phyloP scores from a whole-genome alignment of 768 basidiomycete genomes.

The Hemileccinum rubropunctum region DNA sequence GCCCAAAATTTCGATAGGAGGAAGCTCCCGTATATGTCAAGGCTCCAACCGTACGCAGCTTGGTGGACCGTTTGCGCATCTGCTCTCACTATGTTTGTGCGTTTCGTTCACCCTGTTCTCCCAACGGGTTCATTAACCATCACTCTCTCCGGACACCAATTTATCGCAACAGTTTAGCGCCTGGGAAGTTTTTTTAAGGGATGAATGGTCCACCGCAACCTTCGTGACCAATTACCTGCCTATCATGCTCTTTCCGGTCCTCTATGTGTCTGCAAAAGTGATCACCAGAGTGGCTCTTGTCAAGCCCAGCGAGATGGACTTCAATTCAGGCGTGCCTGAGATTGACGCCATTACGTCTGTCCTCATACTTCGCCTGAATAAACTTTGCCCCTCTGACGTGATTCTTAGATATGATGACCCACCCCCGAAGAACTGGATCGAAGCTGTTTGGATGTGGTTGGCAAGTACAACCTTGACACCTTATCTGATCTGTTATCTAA shows the following conservation, averaged over 20 bases:
- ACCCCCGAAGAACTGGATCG: conserved; percentile 19
- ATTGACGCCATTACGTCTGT: conserved; percentile 20
- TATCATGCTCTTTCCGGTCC: conserved; percentile 40
- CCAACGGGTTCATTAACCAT: background rate
- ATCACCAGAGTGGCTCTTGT: conserved; percentile 9
- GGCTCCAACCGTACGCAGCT: conserved; percentile 40
- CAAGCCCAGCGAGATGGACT: conserved; percentile 21
- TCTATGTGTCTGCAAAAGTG: conserved; percentile 35
- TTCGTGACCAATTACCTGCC: conserved; percentile 41
- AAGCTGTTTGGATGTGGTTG: conserved; percentile 19
- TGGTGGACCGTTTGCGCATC: conserved; percentile 33
- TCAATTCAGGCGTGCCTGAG: conserved; percentile 10
- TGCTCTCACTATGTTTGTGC: conserved; percentile 34
- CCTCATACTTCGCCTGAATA: background rate
- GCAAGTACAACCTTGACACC: conserved; percentile 8
- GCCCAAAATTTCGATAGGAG: conserved; percentile 46
- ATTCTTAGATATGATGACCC: conserved; percentile 14
- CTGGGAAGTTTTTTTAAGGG: conserved; percentile 36
- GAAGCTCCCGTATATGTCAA: conserved; percentile 43
- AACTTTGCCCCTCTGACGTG: background rate
- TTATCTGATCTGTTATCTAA: background rate
- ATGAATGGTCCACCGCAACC: conserved; percentile 33
- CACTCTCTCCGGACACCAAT: background rate
- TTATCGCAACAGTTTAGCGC: conserved; percentile 29
- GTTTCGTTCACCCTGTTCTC: background rate